Base-by-base conservation (phyloP, 257 asterid species). In the Forsythia suspensa region DNA sequence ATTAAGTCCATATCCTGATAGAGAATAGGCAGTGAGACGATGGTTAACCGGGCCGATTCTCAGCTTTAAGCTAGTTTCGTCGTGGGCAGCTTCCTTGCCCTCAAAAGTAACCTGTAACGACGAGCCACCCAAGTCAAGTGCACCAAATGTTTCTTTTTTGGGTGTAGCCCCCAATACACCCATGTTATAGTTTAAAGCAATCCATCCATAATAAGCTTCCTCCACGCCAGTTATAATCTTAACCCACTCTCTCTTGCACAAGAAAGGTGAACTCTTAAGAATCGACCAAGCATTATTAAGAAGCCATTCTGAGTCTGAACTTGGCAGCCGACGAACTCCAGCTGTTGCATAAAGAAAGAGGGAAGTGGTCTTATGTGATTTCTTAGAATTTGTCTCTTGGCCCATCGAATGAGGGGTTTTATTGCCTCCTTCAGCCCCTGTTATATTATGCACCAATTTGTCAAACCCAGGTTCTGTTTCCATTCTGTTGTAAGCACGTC, bases 51-150 rank as follows among this genome's bases (percentile, higher is more conserved):
- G 81, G 76, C 97, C 99, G 63, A 94, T 87, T 74, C 95, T 91
- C 75, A 96, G 84, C 83, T 89, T 86, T 82, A 96, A 84, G 84
- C 97, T 89, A 24, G 94, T 85, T 61, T 90, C 89, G 9, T 87
- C 91, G 43, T 70, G 85, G 55, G 76, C 51, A 75, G 63, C 73
- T 76, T 82, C 87, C 80, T 86, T 82, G 41, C 85, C 88, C 88
- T 96, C 99, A 72, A 96, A 96, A 44, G 99, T 96, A 46, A 94
- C 96, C 85, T 94, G 99, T 85, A 96, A 79, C 0, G 98, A 96
- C 4, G 99, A 96, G 73, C 99, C 99, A 78, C 99, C 98, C 88
- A 92, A 84, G 91, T 96, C 99, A 48, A 94, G 97, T 44, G 99
- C 95, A 78, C 99, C 99, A 73, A 83, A 92, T 40, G 98, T 96